Evolutionary conservation across 768 basidiomycete species (phyloP).

Genomic region (Thelephora aurantiotincta): DNA sequence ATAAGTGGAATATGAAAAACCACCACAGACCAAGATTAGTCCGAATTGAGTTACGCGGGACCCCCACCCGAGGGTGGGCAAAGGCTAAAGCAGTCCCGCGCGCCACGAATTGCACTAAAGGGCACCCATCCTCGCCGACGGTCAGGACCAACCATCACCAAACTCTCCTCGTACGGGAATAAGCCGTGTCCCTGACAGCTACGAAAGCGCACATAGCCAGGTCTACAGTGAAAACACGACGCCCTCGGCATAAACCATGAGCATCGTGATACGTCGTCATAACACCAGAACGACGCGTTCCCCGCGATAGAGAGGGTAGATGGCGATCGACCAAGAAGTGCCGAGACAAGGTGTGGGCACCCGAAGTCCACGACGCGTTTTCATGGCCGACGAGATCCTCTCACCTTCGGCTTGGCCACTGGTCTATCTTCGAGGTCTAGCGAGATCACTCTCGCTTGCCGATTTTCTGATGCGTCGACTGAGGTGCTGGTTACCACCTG

Average conservation of each 20-base stretch:
- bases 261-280: slow-evolving; percentile 36
- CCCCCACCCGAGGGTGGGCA: neutral
- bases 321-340: no score
- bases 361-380: no score
- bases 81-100: slow-evolving; percentile 13
- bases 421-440: no score
- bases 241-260: neutral
- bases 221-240: slow-evolving; percentile 1
- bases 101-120: slow-evolving; percentile 63
- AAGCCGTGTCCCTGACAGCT: slow-evolving; percentile 9
- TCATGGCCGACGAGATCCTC: slow-evolving; percentile 8
- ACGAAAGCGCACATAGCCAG: neutral
- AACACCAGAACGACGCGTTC: slow-evolving; percentile 31
- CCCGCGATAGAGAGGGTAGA: no score
- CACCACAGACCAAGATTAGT: slow-evolving; percentile 50
- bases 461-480: slow-evolving; percentile 54
- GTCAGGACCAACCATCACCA: no score
- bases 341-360: no score
- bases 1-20: slow-evolving; percentile 9
- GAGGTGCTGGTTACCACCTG: slow-evolving; percentile 33
- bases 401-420: no score
- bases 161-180: neutral
- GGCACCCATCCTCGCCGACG: slow-evolving; percentile 13
- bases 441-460: slow-evolving; percentile 17
- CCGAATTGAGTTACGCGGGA: slow-evolving; percentile 47